phyloP scores from a whole-genome alignment of 192 early-diverging fungal species.

The Jimgerdemannia flammicorona region DNA sequence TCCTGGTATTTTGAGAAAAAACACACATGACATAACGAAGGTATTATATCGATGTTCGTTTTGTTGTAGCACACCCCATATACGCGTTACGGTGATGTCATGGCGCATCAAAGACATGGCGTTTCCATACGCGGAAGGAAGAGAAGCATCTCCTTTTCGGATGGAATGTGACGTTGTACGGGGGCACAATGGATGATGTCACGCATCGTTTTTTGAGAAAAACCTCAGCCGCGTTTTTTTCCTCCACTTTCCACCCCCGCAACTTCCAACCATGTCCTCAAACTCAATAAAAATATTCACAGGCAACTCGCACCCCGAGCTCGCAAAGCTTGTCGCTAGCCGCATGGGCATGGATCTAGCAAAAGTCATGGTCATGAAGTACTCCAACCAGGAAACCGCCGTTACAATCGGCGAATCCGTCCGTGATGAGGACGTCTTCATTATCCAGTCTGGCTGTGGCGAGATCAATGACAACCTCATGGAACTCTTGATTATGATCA shows the following conservation, averaged over 20 bases:
- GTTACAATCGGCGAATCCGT: conserved; percentile 80
- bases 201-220: too few relatives aligned
- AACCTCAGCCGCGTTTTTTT: too few relatives aligned
- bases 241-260: background rate
- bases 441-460: conserved; percentile 92
- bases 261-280: conserved; percentile 54
- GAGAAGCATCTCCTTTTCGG: too few relatives aligned
- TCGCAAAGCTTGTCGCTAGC: conserved; percentile 89
- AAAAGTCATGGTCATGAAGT: conserved; percentile 92
- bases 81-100: too few relatives aligned
- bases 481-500: conserved; percentile 98
- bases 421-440: conserved; percentile 93
- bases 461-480: conserved; percentile 89
- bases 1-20: too few relatives aligned
- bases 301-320: conserved; percentile 93
- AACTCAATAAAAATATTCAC: conserved; percentile 97
- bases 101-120: too few relatives aligned
- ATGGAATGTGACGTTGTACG: too few relatives aligned
- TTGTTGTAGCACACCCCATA: too few relatives aligned
- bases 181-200: too few relatives aligned
- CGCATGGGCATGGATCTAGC: conserved; percentile 91
- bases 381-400: conserved; percentile 94
- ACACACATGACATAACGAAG: too few relatives aligned
- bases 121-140: too few relatives aligned
- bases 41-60: too few relatives aligned